These are phyloP conservation scores for Coriolopsis trogii DNA, from an alignment of 1,284 basidiomycete genomes.

Conservation along the genomic window DNA sequence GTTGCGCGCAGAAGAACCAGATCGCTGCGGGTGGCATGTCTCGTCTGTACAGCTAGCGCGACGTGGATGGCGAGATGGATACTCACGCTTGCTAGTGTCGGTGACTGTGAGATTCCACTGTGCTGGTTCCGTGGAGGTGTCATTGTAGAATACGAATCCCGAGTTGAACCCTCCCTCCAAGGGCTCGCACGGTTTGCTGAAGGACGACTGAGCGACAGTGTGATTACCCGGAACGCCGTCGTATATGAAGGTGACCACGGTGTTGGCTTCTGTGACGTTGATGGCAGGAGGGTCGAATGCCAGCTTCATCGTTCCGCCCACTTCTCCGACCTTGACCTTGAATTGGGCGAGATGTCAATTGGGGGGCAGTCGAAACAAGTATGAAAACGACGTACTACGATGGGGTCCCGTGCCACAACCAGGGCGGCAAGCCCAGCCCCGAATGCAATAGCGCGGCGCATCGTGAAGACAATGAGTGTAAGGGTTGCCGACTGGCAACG, in stretches of 20 bases:
- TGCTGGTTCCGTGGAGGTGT: constrained; percentile 29
- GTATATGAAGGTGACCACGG: constrained; percentile 51
- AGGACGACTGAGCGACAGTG: constrained; percentile 54
- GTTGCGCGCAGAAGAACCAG: constrained; percentile 65
- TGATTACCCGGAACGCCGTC: constrained; percentile 52
- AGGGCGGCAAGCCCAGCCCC: too few species aligned
- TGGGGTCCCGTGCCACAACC: too few species aligned
- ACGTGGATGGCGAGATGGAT: not conserved
- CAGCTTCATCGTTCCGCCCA: constrained; percentile 38
- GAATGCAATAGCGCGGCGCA: too few species aligned
- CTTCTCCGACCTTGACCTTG: constrained; percentile 37
- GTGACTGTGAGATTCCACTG: constrained; percentile 50
- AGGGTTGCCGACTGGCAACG: too few species aligned
- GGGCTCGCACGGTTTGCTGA: constrained; percentile 48
- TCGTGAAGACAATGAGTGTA: too few species aligned
- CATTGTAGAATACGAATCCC: constrained; percentile 39
- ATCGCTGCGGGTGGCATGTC: constrained; percentile 41
- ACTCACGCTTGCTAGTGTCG: constrained; percentile 43
- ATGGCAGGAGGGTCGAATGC: constrained; percentile 48
- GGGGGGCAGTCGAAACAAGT: not conserved
- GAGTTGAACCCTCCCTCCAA: constrained; percentile 51
- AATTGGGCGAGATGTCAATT: not conserved
- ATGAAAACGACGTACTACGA: constrained; percentile 7
- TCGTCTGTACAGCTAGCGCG: not conserved
- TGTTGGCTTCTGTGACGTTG: constrained; percentile 43